phyloP scores from a whole-genome alignment of 169 alveolate genomes.

The Fabrea salina region DNA sequence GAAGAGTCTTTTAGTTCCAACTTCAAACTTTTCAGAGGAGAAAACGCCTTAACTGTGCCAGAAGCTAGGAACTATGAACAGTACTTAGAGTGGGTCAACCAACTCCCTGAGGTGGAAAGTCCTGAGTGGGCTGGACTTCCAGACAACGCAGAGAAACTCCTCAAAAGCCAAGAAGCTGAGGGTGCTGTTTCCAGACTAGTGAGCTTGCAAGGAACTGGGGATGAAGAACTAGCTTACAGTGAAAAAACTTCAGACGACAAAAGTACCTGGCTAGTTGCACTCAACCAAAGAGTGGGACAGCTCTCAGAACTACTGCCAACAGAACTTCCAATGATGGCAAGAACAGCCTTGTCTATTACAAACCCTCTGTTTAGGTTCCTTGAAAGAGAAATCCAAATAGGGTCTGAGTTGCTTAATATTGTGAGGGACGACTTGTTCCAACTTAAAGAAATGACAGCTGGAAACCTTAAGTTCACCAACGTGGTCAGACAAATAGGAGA shows the following conservation, averaged over 20 bases:
- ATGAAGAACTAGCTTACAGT: conserved; percentile 51
- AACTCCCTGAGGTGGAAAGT: conserved; percentile 73
- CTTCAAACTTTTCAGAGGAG: conserved; percentile 53
- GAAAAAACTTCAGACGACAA: conserved; percentile 36
- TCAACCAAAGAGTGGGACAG: conserved; percentile 64
- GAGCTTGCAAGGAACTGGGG: conserved; percentile 70
- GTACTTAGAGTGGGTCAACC: conserved; percentile 68
- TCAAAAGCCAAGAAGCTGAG: conserved; percentile 63
- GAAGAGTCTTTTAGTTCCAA: conserved; percentile 81
- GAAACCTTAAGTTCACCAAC: conserved; percentile 80
- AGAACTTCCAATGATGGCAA: conserved; percentile 59
- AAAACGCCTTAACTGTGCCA: conserved; percentile 66
- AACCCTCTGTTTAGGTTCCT: conserved; percentile 93
- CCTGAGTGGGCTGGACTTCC: conserved; percentile 88
- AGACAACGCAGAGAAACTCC: conserved; percentile 77
- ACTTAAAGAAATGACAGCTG: conserved; percentile 76
- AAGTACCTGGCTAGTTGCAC: conserved; percentile 27
- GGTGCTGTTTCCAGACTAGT: conserved; percentile 50
- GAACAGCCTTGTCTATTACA: conserved; percentile 80
- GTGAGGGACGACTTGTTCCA: conserved; percentile 70
- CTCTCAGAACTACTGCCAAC: conserved; percentile 77
- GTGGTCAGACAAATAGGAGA: conserved; percentile 74
- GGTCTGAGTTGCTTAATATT: conserved; percentile 63
- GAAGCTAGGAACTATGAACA: conserved; percentile 64
- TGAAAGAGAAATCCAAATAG: conserved; percentile 89